Evolutionary conservation across 164 flowering plant genomes (phyloP), one percentile per base, ranked within the genome.

Genomic region (Vitis cinerea): DNA sequence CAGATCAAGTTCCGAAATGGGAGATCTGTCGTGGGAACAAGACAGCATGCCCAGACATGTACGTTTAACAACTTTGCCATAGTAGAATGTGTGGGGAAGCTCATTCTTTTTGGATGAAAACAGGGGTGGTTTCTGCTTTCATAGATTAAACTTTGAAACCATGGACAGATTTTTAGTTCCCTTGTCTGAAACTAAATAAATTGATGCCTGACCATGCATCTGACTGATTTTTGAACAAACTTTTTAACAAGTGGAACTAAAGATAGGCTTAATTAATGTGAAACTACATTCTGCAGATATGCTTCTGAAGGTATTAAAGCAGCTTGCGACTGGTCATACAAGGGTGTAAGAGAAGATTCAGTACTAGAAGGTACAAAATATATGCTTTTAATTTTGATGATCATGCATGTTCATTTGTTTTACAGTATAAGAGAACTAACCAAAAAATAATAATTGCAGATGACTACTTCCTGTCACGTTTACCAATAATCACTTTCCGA

Each of bases 301-400:
- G 99, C 99, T 69, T 74, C 90, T 5, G 97, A 91, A 77, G 73
- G 97, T 16, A 92, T 90, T 52, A 82, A 80, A 74, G 97, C 89
- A 61, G 89, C 90, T 8, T 87, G 93, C 67, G 77, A 87, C 15
- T 91, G 87, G 88, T 92, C 96, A 50, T 94, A 90, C 67, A 90
- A 87, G 79, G 90, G 80, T 48, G 98, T 84, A 5, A 53, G 57
- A 7, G 88, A 87, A 74, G 90, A 69, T 50, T 84, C 94, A n/a
- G 77, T 71, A 15, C 82, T 92, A 13, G 86, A 80, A 82, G 97
- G 98, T 91, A 82, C 65, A 12, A 30, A 48, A 15, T 1, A 17
- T 2, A 64, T 48, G 1, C 27, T 51, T 70, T 27, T 58, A 16
- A 57, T 48, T 19, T 55, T 48, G 9, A 0, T 3, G n/a, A 16